A percentile compares a stretch with the other conserved stretches of the same genome.
Evolutionary conservation across 306 rosid genomes (phyloP).

Genomic region (Delonix regia): DNA sequence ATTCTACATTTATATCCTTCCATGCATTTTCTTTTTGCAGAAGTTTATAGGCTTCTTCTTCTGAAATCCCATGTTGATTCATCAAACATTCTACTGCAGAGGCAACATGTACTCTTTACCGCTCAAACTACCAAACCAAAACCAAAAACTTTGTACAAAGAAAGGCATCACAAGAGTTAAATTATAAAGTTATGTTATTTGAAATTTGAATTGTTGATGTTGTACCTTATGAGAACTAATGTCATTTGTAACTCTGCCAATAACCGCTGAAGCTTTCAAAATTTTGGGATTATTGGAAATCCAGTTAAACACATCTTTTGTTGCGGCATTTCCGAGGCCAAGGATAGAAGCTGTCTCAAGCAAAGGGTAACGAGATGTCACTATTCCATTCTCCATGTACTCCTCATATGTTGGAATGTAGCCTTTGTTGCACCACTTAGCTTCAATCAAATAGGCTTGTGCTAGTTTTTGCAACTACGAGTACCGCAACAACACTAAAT

Average conservation of each 20-base stretch:
- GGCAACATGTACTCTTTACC: slow-evolving; percentile 42
- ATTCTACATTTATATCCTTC: slow-evolving; percentile 55
- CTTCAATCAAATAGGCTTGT: slow-evolving; percentile 29
- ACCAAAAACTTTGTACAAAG: too few relatives aligned
- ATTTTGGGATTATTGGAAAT: slow-evolving; percentile 31
- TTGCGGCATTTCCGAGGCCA: slow-evolving; percentile 31
- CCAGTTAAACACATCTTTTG: slow-evolving; percentile 46
- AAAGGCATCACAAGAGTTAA: too few relatives aligned
- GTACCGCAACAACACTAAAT: too few relatives aligned
- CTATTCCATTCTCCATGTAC: neutral
- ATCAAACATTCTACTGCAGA: slow-evolving; percentile 52
- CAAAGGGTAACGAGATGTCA: neutral
- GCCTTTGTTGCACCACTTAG: slow-evolving; percentile 25
- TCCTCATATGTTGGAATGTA: slow-evolving; percentile 37
- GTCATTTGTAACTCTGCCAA: slow-evolving; percentile 38
- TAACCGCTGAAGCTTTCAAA: slow-evolving; percentile 14
- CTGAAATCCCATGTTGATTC: slow-evolving; percentile 24
- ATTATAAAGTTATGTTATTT: too few relatives aligned
- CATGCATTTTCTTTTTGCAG: slow-evolving; percentile 20
- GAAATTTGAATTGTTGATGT: too few relatives aligned
- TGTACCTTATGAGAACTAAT: slow-evolving; percentile 42
- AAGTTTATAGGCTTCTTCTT: slow-evolving; percentile 7
- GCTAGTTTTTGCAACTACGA: neutral
- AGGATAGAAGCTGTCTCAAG: slow-evolving; percentile 7
- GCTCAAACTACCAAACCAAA: slow-evolving; percentile 35